Evolutionary conservation across 2,329 filamentous ascomycete genomes (phyloP), one percentile per base, ranked within the genome.

Genomic region (Microcera coccophila): DNA sequence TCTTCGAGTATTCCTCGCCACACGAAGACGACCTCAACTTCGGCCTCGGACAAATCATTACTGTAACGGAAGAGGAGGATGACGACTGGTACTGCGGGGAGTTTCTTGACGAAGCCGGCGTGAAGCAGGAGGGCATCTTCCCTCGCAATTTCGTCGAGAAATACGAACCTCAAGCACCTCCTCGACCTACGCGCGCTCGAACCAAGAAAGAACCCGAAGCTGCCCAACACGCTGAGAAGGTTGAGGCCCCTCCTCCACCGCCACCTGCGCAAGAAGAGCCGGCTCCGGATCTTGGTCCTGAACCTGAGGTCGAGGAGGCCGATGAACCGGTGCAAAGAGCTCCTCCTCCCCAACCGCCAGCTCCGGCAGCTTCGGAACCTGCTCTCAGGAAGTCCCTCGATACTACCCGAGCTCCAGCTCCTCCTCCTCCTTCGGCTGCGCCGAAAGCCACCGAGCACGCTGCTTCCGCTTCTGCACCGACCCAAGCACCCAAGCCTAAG

Each of bases 1-100:
- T 97, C 62, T 98, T 86, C 74, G 91, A 97, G 66, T 98, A 98
- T 73, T 75, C 78, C 63, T 97, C 93, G 55, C 79, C 81, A 49
- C 91, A 98, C 67, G 90, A 95, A 57, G 93, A 98, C 69, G 93
- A 98, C 70, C 83, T 98, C 56, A 86, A 81, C 63, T 98, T 98
- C 65, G 67, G 77, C 46, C 72, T 80, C 59, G 90, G 89, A 54
- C 90, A 96, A 70, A 79, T 97, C 67, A 94, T 98, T 63, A 93
- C 87, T 39, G 90, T 98, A 51, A 95, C 85, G 34, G 90, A 90
- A 47, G 82, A 88, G 66, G 93, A 97, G 63, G 93, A 95, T 63
- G 83, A 77, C 51, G 94, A 97, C 64, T 97, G 90, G 93, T 95
- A 93, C 64, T 81, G 79, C 50, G 91, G 93, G 54, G 85, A 93